Evolutionary conservation across 192 early-diverging fungal species (phyloP).

Genomic region (Backusella tuberculispora): DNA sequence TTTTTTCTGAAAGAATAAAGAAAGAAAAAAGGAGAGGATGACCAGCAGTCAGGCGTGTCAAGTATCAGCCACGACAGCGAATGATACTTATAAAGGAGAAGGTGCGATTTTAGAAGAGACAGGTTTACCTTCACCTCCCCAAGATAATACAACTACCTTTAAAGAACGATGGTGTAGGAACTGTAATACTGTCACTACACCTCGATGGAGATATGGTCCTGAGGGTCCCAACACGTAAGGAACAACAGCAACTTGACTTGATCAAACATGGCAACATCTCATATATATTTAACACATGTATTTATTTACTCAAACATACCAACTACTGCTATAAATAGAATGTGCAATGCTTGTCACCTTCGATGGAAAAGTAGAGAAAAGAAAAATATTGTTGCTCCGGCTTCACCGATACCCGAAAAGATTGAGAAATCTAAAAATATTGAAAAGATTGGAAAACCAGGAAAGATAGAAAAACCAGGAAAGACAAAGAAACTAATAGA

Average conservation of each 20-base stretch:
- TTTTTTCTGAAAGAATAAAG: no score
- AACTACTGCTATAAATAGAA: conserved; percentile 1
- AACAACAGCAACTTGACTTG: background rate
- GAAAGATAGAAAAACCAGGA: background rate
- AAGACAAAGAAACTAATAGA: background rate
- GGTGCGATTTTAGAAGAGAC: background rate
- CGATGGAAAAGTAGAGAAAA: conserved; percentile 25
- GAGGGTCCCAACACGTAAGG: conserved; percentile 29
- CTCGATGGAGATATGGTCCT: conserved; percentile 32
- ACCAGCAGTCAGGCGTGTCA: background rate
- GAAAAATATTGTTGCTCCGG: background rate
- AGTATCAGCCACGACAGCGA: background rate
- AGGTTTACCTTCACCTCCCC: background rate
- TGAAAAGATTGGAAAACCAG: background rate
- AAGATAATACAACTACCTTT: background rate
- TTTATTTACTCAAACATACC: no score
- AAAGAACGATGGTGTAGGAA: conserved; percentile 23
- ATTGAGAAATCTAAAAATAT: background rate
- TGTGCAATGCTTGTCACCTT: conserved; percentile 36
- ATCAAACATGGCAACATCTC: no score
- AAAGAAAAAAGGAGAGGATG: background rate
- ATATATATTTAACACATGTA: no score
- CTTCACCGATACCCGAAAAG: background rate
- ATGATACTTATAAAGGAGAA: background rate
- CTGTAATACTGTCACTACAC: conserved; percentile 23